phyloP scores from a whole-genome alignment of 805 yeast species.

The Hermanozyma aechmeae region DNA sequence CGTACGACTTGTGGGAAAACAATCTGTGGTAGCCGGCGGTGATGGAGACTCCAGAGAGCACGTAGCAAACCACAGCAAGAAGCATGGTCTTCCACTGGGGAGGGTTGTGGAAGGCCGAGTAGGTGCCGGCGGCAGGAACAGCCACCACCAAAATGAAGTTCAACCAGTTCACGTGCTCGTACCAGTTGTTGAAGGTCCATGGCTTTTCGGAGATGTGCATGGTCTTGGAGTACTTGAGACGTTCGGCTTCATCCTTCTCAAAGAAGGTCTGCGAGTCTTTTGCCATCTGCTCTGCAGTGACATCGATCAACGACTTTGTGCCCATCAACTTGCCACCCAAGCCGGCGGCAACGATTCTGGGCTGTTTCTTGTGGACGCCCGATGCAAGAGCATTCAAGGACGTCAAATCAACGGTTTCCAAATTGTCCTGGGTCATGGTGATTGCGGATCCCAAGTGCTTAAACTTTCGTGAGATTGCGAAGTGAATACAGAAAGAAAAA shows the following conservation, averaged over 20 bases:
- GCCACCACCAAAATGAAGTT: constrained; percentile 56
- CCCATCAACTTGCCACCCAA: constrained; percentile 76
- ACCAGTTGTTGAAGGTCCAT: constrained; percentile 68
- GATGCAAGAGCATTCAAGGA: constrained; percentile 74
- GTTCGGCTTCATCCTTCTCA: constrained; percentile 30
- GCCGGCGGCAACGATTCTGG: constrained; percentile 71
- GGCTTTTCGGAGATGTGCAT: constrained; percentile 70
- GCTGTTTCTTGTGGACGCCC: constrained; percentile 62
- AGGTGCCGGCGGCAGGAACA: constrained; percentile 49
- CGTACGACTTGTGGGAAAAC: constrained; percentile 69
- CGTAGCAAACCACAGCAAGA: constrained; percentile 46
- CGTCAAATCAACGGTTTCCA: constrained; percentile 46
- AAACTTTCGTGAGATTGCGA: too few relatives aligned
- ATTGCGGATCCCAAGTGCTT: too few relatives aligned
- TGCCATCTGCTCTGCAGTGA: constrained; percentile 56
- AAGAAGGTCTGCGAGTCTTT: constrained; percentile 33
- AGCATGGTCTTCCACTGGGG: constrained; percentile 43
- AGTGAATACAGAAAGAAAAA: too few relatives aligned
- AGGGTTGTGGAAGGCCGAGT: constrained; percentile 35
- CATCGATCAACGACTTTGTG: constrained; percentile 59
- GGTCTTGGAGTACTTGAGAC: constrained; percentile 27
- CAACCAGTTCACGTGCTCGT: constrained; percentile 70
- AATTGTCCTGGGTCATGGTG: too few relatives aligned
- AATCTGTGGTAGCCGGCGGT: constrained; percentile 81
- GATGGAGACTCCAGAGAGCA: constrained; percentile 61